phyloP scores from a whole-genome alignment of 2,329 filamentous ascomycete species.

The Xylariomycetidae sp. region DNA sequence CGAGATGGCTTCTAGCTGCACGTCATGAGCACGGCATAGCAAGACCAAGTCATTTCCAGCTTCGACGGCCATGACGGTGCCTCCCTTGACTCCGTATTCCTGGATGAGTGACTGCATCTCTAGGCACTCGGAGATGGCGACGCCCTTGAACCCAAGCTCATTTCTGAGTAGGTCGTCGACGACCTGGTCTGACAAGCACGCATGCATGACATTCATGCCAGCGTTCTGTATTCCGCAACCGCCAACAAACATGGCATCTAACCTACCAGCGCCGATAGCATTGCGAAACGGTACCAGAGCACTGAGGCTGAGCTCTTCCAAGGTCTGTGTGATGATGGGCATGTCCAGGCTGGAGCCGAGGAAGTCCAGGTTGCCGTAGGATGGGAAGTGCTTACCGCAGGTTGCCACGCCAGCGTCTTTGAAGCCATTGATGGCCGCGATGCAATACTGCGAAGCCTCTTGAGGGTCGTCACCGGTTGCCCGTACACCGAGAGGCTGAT shows the following conservation, averaged over 20 bases:
- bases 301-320: conserved; percentile 88
- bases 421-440: conserved; percentile 86
- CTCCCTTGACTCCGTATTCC: conserved; percentile 94
- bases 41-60: conserved; percentile 90
- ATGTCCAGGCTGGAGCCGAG: conserved; percentile 86
- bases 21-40: conserved; percentile 78
- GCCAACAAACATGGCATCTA: conserved; percentile 94
- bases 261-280: conserved; percentile 70
- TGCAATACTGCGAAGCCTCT: conserved; percentile 87
- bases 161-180: conserved; percentile 85
- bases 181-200: conserved; percentile 86
- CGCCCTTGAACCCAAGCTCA: conserved; percentile 83
- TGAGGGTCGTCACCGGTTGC: conserved; percentile 90
- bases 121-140: conserved; percentile 90
- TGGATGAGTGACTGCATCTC: conserved; percentile 96
- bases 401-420: conserved; percentile 84
- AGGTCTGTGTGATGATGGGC: conserved; percentile 88
- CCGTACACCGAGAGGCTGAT: conserved; percentile 83
- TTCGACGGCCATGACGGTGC: conserved; percentile 95
- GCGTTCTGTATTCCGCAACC: conserved; percentile 89
- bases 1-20: conserved; percentile 86
- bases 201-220: conserved; percentile 91
- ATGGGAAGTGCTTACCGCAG: conserved; percentile 94
- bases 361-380: conserved; percentile 92
- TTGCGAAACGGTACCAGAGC: conserved; percentile 88